Base-by-base conservation (phyloP, 2,329 filamentous ascomycete species). In the Botrytis fabae region DNA sequence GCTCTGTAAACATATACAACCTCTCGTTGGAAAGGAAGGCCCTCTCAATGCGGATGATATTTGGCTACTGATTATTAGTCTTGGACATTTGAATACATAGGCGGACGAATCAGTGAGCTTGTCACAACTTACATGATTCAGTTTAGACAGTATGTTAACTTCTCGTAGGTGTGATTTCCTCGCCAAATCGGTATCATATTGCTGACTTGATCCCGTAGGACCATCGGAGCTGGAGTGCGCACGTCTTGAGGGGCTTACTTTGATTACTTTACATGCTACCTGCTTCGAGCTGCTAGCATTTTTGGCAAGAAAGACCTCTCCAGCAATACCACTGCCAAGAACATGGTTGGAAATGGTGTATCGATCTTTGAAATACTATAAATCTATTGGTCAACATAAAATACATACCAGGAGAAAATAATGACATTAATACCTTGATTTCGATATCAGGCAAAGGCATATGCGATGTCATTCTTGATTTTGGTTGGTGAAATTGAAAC, bases 251-350 rank as follows among this genome's bases (percentile, higher is more conserved):
- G 68, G 28, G 6, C 83, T 82, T 2, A 91, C 78, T 70, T 87
- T 83, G 69, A 92, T 83, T 14, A 93, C 81, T 77, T 94, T 93
- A 83, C 92, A 94, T 18, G 90, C 91, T 32, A 93, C 76, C 77
- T 93, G 92, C 72, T 84, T 85, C 54, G 85, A 83, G 0, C 86
- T 87, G 10, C 80, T 80, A 38, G 82, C 79, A 25, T 92, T 85
- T 4, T 85, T 79, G 8, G 86, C 88, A 16, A 90, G 82, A 72
- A 87, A 85, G 4, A 92, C 87, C 60, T 82, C 82, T 14, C 87
- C 87, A 77, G 85, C 85, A 2, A 83, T 84, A 9, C 90, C 90
- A 48, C 81, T 78, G 7, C 90, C 89, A 38, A 91, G 82, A 4
- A 84, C 78, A 16, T 85, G 85, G 59, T 84, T 79, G 1, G 83